Percentiles rank a stretch among this genome's conserved stretches.
These are phyloP conservation scores for Gymnopus androsaceus DNA, from an alignment of 1,284 basidiomycete genomes.

Conservation along the genomic window DNA sequence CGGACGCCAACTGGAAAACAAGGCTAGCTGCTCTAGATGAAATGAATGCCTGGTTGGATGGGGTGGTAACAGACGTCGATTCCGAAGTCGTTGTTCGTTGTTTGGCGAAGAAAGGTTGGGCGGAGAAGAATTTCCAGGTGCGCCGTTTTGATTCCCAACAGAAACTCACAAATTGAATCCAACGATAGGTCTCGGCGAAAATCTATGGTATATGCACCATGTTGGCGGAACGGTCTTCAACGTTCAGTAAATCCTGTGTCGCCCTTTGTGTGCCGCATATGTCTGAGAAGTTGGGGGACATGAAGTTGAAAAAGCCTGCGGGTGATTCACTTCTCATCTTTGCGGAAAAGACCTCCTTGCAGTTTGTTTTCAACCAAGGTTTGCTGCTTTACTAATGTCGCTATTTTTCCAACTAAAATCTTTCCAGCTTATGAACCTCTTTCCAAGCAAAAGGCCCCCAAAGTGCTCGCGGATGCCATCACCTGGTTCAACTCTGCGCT, in stretches of 20 bases:
- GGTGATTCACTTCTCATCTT: constrained; percentile 84
- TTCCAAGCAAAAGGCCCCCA: constrained; percentile 94
- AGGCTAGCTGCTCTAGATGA: constrained; percentile 87
- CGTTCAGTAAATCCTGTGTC: constrained; percentile 85
- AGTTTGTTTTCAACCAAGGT: constrained; percentile 95
- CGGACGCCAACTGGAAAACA: constrained; percentile 92
- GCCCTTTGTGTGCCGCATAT: constrained; percentile 86
- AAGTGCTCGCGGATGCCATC: constrained; percentile 92
- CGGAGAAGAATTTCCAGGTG: constrained; percentile 98
- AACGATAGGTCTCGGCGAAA: constrained; percentile 79
- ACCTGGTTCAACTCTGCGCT: constrained; percentile 89
- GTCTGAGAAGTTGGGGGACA: constrained; percentile 93
- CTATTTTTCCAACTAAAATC: constrained; percentile 11
- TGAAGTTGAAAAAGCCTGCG: constrained; percentile 97
- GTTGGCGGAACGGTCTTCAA: constrained; percentile 79
- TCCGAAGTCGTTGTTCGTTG: constrained; percentile 91
- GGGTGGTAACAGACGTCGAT: constrained; percentile 70
- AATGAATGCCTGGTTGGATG: constrained; percentile 83
- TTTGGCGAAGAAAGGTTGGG: constrained; percentile 92
- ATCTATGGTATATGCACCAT: constrained; percentile 76
- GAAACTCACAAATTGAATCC: constrained; percentile 5
- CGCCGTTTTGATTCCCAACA: constrained; percentile 21
- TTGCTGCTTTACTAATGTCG: constrained; percentile 24
- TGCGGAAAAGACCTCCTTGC: constrained; percentile 91
- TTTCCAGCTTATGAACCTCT: constrained; percentile 86